Evolutionary conservation across 2,329 filamentous ascomycete genomes (phyloP), one percentile per base, ranked within the genome.

Genomic region (Cryphonectria radicalis): DNA sequence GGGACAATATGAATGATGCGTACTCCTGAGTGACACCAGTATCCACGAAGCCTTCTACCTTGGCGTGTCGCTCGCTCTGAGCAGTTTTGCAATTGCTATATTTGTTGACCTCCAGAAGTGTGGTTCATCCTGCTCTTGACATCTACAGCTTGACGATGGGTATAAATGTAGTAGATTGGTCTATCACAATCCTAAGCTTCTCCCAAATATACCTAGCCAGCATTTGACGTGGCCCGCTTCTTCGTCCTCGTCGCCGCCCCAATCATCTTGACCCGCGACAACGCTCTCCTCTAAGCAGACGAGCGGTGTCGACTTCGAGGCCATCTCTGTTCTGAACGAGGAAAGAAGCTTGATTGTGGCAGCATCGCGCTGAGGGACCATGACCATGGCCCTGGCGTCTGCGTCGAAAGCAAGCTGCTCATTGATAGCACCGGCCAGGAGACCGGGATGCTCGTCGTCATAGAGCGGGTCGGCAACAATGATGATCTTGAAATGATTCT

Each of bases 391-490:
- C 50, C 92, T 87, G 1, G 93, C 88, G 40, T 87, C 82, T 0
- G 79, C 70, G 3, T 84, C 84, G 19, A 84, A 81, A 11, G 86
- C 86, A 14, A 98, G 84, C 81, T 94, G 93, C 55, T 86, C 82
- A 13, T 85, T 81, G 62, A 98, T 90, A 19, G 93, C 91, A 19
- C 89, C 84, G 0, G 91, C 90, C 32, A 98, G 86, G 77, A 96
- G 88, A 3, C 80, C 81, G 0, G 95, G 94, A 77, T 98, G 96
- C 4, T 92, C 87, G 65, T 94, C 87, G 63, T 95, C 94, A 81
- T 98, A 98, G 28, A 99, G 84, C 0, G 93, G 89, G 80, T 99
- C 96, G 3, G 95, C 94, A 2, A 90, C 93, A 3, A 99, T 85
- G 60, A 98, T 89, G 69, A 97, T 83, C 84, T 86, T 82, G 76